Base-by-base conservation (phyloP, 2,329 filamentous ascomycete genomes). In the Fusarium chaquense region DNA sequence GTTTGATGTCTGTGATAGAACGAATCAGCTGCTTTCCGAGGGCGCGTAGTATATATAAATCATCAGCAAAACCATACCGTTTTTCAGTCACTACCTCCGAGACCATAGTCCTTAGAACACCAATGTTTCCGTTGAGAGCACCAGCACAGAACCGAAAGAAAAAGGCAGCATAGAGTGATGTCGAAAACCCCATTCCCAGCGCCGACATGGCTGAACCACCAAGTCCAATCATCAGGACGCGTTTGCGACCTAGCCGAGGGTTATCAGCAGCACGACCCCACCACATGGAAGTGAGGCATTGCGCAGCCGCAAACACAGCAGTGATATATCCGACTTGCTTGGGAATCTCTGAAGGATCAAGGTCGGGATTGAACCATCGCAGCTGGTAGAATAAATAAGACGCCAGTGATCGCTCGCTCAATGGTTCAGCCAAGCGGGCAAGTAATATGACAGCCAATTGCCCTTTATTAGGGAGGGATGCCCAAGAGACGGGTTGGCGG, bases 321-420 rank as follows among this genome's bases (percentile, higher is more conserved):
- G 92, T 89, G 26, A 97, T 83, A 4, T 97, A 81, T 40, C 93
- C 93, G 2, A 92, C 91, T 77, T 96, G 93, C 22, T 86, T 85
- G 0, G 93, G 88, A 70, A 97, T 94, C 3, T 86, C 89, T 26
- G 92, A 85, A 70, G 86, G 82, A 0, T 87, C 79, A 16, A 87
- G 80, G 12, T 74, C 79, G 0, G 83, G 81, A 61, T 87, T 82
- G 73, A 97, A 95, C 62, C 90, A 95, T 72, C 89, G 89, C n/a
- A 97, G 86, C 78, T 96, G 93, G 79, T 95, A 97, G 80, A 93
- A 97, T 83, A 97, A 89, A 79, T 97, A 97, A 3, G 91, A 87
- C 79, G 85, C 84, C 11, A 94, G 79, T 15, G 90, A 93, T 1
- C 92, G 94, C 76, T 96, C 92, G 0, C 93, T 91, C 36, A 97